Base-by-base conservation (phyloP, 1,139 yeast species). In the Arxiozyma bovina region DNA sequence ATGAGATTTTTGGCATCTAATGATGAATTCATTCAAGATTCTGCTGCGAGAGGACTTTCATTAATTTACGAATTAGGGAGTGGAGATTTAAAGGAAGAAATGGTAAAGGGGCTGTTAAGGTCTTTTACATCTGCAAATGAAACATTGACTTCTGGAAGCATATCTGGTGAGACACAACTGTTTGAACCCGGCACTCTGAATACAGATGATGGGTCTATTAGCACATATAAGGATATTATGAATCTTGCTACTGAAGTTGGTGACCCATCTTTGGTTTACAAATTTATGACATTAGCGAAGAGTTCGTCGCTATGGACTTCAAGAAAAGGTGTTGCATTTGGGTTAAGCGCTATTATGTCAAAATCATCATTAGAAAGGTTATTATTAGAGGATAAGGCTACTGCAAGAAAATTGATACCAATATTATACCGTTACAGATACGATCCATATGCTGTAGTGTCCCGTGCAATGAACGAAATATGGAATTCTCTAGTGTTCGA, bases 231-330 rank as follows among this genome's bases (percentile, higher is more conserved):
- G 63, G 94, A 86, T 69, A 89, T 91, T 40, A 74, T 91, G 61
- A 86, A 77, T 62, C 75, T 93, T 52, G 98, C 98, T 0, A 83
- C 94, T 1, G 98, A 93, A 65, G 94, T 90, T 5, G 98, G 98
- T 45, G 97, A 93, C 69, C 96, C 98, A 22, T 81, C 95, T 64
- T 77, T 93, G 61, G 96, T 93, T 6, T 93, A 93, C 70, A 88
- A 90, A 64, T 93, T 93, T 66, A 89, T 93, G 96, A 83, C 96
- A 0, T 73, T 93, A 55, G 96, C 98, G 0, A 86, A 88, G 58
- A 85, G 85, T 53, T 87, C 96, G 0, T 83, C 95, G 0, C 73
- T 91, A 42, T 93, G 99, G 98, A 82, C 95, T 0, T 87, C 97
- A 0, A 77, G 96, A 66, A 87, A 87, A 61, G 98, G 98, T 53